A percentile compares a stretch with the other conserved stretches of the same genome.
phyloP scores from a whole-genome alignment of 306 rosid genomes.

The Delonix regia region DNA sequence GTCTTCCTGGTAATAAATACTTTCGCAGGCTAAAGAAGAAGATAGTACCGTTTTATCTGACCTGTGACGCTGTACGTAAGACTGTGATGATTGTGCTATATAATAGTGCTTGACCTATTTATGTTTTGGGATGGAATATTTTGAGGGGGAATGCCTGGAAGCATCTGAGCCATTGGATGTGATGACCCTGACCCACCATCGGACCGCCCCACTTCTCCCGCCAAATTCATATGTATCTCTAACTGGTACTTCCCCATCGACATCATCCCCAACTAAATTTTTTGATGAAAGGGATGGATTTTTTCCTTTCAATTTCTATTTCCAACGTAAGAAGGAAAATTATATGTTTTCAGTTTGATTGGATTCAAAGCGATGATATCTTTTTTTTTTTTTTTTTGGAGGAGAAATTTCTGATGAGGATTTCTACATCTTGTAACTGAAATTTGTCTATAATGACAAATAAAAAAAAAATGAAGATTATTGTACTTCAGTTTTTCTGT shows the following conservation, averaged over 20 bases:
- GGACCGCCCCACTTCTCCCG: slow-evolving; percentile 21
- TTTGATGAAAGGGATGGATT: too few relatives aligned
- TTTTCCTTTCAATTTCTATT: too few relatives aligned
- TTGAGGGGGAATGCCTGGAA: slow-evolving; percentile 39
- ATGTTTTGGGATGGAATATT: too few relatives aligned
- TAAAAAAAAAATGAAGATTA: too few relatives aligned
- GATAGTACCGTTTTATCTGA: neutral
- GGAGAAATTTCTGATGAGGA: neutral
- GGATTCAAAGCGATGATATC: neutral
- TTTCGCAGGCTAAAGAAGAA: neutral
- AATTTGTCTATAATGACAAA: neutral
- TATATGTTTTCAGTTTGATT: neutral
- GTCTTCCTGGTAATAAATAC: too few relatives aligned
- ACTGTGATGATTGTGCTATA: too few relatives aligned
- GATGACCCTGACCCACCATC: slow-evolving; percentile 55
- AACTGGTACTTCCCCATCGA: neutral
- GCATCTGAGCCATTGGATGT: slow-evolving; percentile 43
- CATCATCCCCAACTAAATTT: too few relatives aligned
- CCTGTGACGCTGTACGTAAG: too few relatives aligned
- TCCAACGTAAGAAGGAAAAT: neutral
- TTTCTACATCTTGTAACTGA: neutral
- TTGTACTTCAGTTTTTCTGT: neutral
- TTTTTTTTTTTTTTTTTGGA: too few relatives aligned
- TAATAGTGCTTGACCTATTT: neutral
- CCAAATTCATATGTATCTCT: neutral